Percentiles rank a stretch among this genome's conserved stretches.
These are phyloP conservation scores for Angomonas ambiguus DNA, from an alignment of 208 protist genomes.

Conservation along the genomic window DNA sequence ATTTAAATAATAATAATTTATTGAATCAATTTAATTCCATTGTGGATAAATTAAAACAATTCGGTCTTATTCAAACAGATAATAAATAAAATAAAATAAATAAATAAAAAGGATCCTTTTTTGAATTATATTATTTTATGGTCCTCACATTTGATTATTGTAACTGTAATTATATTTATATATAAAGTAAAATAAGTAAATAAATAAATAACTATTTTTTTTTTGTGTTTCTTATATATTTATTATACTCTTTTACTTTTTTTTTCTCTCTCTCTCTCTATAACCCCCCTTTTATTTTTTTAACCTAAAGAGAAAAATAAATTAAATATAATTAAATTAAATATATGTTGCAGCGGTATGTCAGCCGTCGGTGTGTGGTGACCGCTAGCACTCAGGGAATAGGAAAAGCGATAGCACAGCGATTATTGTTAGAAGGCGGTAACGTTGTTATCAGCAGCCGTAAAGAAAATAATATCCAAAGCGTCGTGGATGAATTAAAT, in stretches of 20 bases:
- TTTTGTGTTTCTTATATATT: background rate
- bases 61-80: too few species aligned
- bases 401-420: background rate
- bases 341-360: background rate
- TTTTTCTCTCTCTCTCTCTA: background rate
- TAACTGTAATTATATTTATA: background rate
- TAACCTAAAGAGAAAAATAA: constrained; percentile 11
- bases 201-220: constrained; percentile 6
- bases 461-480: background rate
- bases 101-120: too few species aligned
- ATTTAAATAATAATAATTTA: too few species aligned
- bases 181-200: background rate
- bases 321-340: background rate
- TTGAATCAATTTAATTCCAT: too few species aligned
- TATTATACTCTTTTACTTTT: too few species aligned
- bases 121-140: too few species aligned
- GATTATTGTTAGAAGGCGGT: background rate
- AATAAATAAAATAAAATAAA: too few species aligned
- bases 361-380: background rate
- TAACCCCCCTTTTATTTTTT: background rate
- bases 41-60: too few species aligned
- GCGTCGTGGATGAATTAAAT: background rate
- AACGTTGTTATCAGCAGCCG: background rate
- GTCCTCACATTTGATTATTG: too few species aligned
- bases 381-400: background rate